phyloP scores from a whole-genome alignment of 1,284 basidiomycete genomes.

The Cystobasidium slooffiae region DNA sequence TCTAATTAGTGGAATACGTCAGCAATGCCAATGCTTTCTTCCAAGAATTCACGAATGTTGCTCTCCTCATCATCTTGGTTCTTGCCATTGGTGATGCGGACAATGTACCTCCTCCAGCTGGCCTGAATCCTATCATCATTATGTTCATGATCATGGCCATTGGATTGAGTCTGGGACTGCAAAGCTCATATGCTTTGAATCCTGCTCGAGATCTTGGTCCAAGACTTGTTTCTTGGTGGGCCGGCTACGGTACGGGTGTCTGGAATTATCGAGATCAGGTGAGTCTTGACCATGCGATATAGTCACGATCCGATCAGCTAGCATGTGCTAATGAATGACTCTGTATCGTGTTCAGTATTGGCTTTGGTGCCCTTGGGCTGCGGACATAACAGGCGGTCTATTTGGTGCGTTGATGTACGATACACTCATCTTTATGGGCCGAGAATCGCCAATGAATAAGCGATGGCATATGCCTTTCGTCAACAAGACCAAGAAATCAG shows the following conservation, averaged over 20 bases:
- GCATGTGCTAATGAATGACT: not conserved
- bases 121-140: conserved; percentile 64
- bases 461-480: conserved; percentile 8
- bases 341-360: conserved; percentile 69
- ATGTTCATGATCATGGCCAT: conserved; percentile 66
- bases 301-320: not conserved
- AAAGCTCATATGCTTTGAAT: conserved; percentile 68
- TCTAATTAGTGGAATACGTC: conserved; percentile 4
- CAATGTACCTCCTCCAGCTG: conserved; percentile 59
- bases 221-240: conserved; percentile 65
- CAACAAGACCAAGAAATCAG: not conserved
- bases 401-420: conserved; percentile 56
- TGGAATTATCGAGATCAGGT: conserved; percentile 47
- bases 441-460: conserved; percentile 53
- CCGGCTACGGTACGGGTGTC: conserved; percentile 64
- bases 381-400: conserved; percentile 54
- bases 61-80: conserved; percentile 29
- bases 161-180: conserved; percentile 64
- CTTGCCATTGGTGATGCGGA: conserved; percentile 40
- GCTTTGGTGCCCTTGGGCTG: conserved; percentile 68
- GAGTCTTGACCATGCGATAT: not conserved
- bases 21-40: conserved; percentile 35
- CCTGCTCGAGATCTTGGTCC: conserved; percentile 70
- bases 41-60: conserved; percentile 37
- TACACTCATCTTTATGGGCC: conserved; percentile 55